Conservation (phyloP, 768 basidiomycete species). For the Paxillus involutus region DNA sequence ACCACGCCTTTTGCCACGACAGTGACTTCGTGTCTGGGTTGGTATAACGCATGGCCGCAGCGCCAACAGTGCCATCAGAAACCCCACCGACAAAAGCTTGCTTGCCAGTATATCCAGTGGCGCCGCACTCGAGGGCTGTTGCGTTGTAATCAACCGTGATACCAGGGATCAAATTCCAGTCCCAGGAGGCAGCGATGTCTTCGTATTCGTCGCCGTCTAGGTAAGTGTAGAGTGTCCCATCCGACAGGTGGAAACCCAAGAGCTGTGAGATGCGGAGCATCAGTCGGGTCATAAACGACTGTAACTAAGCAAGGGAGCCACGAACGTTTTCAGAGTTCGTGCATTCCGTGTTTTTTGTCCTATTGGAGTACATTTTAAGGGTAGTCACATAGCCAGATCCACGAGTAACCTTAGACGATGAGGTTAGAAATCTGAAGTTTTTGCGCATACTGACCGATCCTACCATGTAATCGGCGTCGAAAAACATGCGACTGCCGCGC, state of each 20-base stretch:
- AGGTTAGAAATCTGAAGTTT: not conserved
- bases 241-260: slow-evolving; percentile 67
- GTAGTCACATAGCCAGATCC: slow-evolving; percentile 59
- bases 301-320: not conserved
- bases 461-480: slow-evolving; percentile 70
- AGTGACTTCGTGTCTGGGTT: slow-evolving; percentile 58
- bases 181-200: slow-evolving; percentile 71
- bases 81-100: slow-evolving; percentile 66
- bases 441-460: not conserved
- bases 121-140: slow-evolving; percentile 50
- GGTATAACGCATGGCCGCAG: slow-evolving; percentile 64
- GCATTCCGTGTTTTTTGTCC: slow-evolving; percentile 65
- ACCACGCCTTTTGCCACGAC: slow-evolving; percentile 70
- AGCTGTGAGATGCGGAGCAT: slow-evolving; percentile 36
- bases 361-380: slow-evolving; percentile 59
- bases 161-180: slow-evolving; percentile 78
- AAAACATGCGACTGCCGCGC: slow-evolving; percentile 63
- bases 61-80: slow-evolving; percentile 55
- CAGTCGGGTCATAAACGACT: not conserved
- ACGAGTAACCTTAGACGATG: slow-evolving; percentile 52
- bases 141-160: slow-evolving; percentile 64
- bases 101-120: slow-evolving; percentile 43
- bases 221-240: slow-evolving; percentile 66
- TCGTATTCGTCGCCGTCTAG: slow-evolving; percentile 68
- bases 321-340: slow-evolving; percentile 61